These are phyloP conservation scores for Ustulina deusta DNA, from an alignment of 2,329 filamentous ascomycete genomes.

Conservation along the genomic window DNA sequence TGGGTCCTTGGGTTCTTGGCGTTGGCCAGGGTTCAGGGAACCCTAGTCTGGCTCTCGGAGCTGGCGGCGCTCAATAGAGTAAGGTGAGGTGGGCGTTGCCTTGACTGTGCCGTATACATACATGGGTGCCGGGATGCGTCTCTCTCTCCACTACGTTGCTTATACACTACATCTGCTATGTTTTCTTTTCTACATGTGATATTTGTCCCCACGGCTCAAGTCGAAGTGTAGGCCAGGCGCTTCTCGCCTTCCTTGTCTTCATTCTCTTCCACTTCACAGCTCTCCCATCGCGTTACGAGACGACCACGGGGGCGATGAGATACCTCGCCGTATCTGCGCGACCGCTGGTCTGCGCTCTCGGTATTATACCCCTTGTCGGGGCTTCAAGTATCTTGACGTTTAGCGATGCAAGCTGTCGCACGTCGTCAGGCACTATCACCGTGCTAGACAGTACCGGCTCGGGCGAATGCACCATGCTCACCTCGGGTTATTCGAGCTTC, in stretches of 20 bases:
- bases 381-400: constrained; percentile 28
- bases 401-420: constrained; percentile 18
- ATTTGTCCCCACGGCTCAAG: not conserved
- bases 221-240: constrained; percentile 7
- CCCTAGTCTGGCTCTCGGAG: not conserved
- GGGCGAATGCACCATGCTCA: constrained; percentile 28
- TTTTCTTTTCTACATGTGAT: constrained; percentile 1
- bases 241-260: not conserved
- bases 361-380: constrained; percentile 2
- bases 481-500: constrained; percentile 20
- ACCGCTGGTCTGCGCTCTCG: constrained; percentile 23
- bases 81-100: not conserved
- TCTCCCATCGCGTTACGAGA: not conserved
- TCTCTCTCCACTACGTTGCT: not conserved
- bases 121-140: not conserved
- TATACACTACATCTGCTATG: not conserved
- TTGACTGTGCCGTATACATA: not conserved
- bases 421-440: not conserved
- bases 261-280: not conserved
- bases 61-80: constrained; percentile 9
- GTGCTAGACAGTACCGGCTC: constrained; percentile 26
- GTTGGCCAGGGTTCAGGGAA: too few relatives aligned
- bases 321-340: constrained; percentile 11
- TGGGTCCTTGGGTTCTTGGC: too few relatives aligned
- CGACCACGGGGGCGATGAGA: constrained; percentile 19